Conservation (phyloP, 768 basidiomycete species). For the Dioszegia aurantiaca region DNA sequence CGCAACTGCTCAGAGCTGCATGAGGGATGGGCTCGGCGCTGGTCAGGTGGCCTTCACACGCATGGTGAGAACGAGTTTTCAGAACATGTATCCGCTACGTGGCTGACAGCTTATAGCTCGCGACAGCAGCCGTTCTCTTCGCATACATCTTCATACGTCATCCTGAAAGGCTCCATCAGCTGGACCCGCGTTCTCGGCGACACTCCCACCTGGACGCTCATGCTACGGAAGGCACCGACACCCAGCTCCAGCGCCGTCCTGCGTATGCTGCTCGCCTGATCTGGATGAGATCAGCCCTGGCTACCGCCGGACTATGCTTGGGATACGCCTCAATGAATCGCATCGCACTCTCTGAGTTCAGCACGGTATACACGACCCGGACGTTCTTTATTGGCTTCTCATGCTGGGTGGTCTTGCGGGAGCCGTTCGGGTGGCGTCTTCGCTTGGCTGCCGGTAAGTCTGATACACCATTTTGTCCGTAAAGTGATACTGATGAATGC, state of each 20-base stretch:
- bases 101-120: background rate
- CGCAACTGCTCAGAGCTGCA: constrained; percentile 3
- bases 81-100: background rate
- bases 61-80: background rate
- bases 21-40: background rate
- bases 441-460: constrained; percentile 3
- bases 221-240: background rate
- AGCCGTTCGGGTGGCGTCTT: constrained; percentile 4
- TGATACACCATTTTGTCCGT: background rate
- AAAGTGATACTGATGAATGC: background rate
- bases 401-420: constrained; percentile 4
- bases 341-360: constrained; percentile 6
- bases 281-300: background rate
- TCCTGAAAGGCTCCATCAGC: background rate
- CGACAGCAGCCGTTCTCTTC: background rate
- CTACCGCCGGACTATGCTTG: background rate
- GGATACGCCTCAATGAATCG: background rate
- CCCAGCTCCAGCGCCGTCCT: background rate
- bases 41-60: background rate
- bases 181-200: background rate
- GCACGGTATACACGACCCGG: background rate
- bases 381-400: background rate
- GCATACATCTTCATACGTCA: background rate
- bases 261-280: constrained; percentile 1
- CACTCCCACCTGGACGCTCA: background rate